Conservation (phyloP, 1,139 yeast species). For the Protomyces inouyei region DNA sequence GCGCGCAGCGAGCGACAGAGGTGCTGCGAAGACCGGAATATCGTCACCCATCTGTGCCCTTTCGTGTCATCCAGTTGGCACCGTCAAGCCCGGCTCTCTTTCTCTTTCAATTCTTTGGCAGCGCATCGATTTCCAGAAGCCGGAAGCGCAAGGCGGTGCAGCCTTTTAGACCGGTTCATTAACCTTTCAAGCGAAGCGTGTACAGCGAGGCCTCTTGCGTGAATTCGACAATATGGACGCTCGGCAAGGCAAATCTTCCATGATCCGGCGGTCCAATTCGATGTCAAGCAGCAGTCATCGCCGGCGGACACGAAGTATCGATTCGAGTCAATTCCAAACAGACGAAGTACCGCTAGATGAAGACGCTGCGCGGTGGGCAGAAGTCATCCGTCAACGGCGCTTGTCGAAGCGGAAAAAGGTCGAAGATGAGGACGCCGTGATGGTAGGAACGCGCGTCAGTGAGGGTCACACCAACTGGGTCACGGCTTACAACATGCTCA, state of each 20-base stretch:
- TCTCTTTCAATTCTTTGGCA: too few species aligned
- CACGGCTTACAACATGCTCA: conserved; percentile 93
- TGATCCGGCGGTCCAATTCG: conserved; percentile 14
- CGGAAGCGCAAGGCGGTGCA: too few species aligned
- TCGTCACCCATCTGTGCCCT: too few species aligned
- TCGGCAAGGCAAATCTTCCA: not conserved
- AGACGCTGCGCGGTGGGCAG: conserved; percentile 30
- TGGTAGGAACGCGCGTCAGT: conserved; percentile 75
- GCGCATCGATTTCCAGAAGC: too few species aligned
- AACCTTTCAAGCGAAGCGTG: too few species aligned
- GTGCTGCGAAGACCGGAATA: too few species aligned
- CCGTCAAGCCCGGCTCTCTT: too few species aligned
- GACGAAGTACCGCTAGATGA: conserved; percentile 27
- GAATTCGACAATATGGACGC: not conserved
- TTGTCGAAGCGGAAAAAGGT: conserved; percentile 44
- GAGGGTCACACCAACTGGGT: conserved; percentile 93
- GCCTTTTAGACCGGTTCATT: too few species aligned
- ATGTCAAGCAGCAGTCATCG: conserved; percentile 13
- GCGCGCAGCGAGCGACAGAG: too few species aligned
- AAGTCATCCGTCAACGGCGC: conserved; percentile 37
- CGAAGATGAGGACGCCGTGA: conserved; percentile 54
- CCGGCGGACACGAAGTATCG: conserved; percentile 11
- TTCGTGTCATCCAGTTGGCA: too few species aligned
- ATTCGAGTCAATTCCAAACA: conserved; percentile 4
- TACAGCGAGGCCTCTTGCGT: too few species aligned